These are phyloP conservation scores for Venturia aucupariae DNA, from an alignment of 2,329 filamentous ascomycete species.

Conservation along the genomic window DNA sequence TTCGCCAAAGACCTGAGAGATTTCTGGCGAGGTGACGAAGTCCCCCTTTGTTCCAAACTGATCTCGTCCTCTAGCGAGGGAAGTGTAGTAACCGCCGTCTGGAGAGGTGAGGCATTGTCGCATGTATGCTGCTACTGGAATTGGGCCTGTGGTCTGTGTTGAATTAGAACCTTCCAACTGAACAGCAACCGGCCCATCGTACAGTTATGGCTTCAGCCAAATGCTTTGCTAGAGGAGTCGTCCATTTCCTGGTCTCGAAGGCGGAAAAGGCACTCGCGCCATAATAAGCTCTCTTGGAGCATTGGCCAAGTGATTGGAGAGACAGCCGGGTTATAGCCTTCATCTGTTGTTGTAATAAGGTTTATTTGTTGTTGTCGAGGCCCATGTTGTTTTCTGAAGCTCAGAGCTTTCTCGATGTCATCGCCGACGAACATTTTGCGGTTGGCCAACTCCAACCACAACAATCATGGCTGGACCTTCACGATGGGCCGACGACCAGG, in stretches of 20 bases:
- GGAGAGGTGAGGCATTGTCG: constrained; percentile 94
- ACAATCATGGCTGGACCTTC: constrained; percentile 53
- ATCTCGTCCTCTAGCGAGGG: constrained; percentile 58
- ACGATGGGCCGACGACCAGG: constrained; percentile 81
- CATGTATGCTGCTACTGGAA: constrained; percentile 92
- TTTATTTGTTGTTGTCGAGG: neutral
- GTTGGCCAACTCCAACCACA: constrained; percentile 28
- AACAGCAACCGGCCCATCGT: constrained; percentile 20
- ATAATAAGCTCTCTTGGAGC: neutral
- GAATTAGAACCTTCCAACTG: neutral
- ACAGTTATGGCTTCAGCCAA: constrained; percentile 82
- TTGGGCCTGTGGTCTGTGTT: constrained; percentile 70
- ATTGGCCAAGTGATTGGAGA: neutral
- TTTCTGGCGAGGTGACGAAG: constrained; percentile 95
- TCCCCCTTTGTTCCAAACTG: constrained; percentile 91
- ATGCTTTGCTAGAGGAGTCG: constrained; percentile 81
- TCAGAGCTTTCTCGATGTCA: neutral
- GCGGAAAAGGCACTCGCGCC: neutral
- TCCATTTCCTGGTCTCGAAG: constrained; percentile 58
- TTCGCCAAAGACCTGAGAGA: constrained; percentile 95
- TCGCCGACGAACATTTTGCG: neutral
- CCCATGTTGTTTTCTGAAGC: neutral
- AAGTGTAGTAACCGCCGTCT: constrained; percentile 82
- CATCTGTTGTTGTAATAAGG: neutral
- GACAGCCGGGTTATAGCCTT: neutral